Evolutionary conservation across 768 basidiomycete genomes (phyloP).

Genomic region (Mycena olivaceomarginata): DNA sequence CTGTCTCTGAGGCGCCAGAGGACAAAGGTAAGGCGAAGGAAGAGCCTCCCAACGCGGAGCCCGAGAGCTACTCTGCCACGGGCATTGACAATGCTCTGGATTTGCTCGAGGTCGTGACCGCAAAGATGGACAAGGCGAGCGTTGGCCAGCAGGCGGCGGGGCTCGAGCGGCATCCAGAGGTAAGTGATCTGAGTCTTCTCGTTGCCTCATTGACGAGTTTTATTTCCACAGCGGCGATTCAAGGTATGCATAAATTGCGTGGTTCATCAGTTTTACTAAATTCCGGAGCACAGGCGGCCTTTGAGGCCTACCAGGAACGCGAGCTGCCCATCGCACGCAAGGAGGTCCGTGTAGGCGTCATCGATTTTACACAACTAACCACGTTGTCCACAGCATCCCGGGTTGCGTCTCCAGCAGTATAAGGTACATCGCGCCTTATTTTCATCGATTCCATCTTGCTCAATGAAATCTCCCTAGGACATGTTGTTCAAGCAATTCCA

Average conservation of each 20-base stretch:
- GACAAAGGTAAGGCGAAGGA: constrained; percentile 53
- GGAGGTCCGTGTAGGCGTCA: constrained; percentile 71
- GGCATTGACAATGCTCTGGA: constrained; percentile 95
- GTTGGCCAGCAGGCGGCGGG: constrained; percentile 91
- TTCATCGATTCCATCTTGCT: not conserved
- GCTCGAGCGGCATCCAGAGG: constrained; percentile 95
- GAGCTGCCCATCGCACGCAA: constrained; percentile 87
- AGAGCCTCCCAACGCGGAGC: constrained; percentile 61
- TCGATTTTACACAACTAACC: constrained; percentile 39
- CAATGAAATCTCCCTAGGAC: constrained; percentile 68
- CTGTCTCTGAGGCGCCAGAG: not conserved
- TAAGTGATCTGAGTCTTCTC: constrained; percentile 56
- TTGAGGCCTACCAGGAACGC: constrained; percentile 91
- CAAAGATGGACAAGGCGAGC: constrained; percentile 95
- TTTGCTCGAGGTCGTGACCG: constrained; percentile 90
- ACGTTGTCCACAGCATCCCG: constrained; percentile 79
- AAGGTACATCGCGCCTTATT: constrained; percentile 66
- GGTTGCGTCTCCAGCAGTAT: constrained; percentile 93
- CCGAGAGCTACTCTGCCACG: constrained; percentile 87
- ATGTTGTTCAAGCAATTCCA: constrained; percentile 96
- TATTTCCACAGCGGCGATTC: constrained; percentile 82
- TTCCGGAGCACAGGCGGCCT: constrained; percentile 77
- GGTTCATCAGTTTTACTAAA: constrained; percentile 17
- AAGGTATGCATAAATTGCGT: constrained; percentile 70
- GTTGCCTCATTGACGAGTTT: constrained; percentile 37